These are phyloP conservation scores for Alternaria rosae DNA, from an alignment of 2,329 filamentous ascomycete genomes.

Conservation along the genomic window DNA sequence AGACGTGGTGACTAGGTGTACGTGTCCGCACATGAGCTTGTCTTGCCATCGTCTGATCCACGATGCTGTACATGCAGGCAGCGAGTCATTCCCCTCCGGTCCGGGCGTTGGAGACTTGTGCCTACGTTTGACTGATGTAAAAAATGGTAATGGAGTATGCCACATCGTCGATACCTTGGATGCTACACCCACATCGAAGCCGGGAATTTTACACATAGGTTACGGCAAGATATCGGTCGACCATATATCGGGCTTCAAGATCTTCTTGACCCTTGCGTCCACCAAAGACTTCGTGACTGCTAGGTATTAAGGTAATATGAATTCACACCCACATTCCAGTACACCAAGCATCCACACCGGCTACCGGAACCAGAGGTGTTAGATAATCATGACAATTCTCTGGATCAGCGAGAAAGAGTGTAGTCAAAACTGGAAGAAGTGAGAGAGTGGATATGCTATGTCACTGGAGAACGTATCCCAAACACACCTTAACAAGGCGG, in stretches of 20 bases:
- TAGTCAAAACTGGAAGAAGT: neutral
- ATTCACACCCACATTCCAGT: neutral
- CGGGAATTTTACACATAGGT: neutral
- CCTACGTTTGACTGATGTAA: neutral
- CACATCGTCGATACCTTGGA: neutral
- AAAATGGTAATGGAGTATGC: neutral
- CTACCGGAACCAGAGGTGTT: neutral
- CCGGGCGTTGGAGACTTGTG: neutral
- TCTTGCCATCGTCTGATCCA: neutral
- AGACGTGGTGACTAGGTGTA: neutral
- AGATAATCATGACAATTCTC: neutral
- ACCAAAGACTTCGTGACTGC: neutral
- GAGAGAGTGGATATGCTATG: too few relatives aligned
- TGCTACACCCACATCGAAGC: neutral
- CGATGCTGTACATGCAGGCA: neutral
- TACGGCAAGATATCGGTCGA: neutral
- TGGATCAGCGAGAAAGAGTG: neutral
- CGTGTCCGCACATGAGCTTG: neutral
- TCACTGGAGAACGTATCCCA: neutral
- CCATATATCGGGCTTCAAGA: neutral
- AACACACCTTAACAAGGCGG: neutral
- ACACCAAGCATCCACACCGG: neutral
- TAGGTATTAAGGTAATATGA: neutral
- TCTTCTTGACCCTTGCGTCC: neutral
- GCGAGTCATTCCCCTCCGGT: neutral